phyloP scores from a whole-genome alignment of 495 filamentous ascomycete genomes.

The Tetracladium setigerum region DNA sequence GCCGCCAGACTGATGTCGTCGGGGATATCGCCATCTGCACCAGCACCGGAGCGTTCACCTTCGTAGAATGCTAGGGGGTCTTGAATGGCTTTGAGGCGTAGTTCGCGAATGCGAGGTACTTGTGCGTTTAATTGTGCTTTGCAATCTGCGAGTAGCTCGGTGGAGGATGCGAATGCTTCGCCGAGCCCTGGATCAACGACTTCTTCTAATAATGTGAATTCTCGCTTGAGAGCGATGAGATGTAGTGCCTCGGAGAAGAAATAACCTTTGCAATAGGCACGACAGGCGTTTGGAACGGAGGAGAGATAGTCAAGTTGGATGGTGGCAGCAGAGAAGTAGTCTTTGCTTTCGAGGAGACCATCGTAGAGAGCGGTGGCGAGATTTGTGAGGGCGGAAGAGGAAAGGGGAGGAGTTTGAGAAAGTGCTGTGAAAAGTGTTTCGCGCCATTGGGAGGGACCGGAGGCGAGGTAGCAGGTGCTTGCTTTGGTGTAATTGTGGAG shows the following conservation, averaged over 20 bases:
- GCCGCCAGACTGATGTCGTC: conserved; percentile 90
- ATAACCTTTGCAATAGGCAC: conserved; percentile 73
- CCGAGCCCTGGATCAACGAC: conserved; percentile 71
- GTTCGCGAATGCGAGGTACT: conserved; percentile 72
- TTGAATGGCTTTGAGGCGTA: conserved; percentile 67
- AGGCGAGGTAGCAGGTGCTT: conserved; percentile 68
- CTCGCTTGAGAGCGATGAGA: conserved; percentile 38
- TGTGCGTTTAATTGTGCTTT: conserved; percentile 75
- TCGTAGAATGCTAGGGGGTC: conserved; percentile 78
- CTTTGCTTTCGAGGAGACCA: conserved; percentile 68
- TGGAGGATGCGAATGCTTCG: conserved; percentile 68
- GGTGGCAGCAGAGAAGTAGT: conserved; percentile 69
- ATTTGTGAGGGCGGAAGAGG: conserved; percentile 44
- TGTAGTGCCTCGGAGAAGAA: conserved; percentile 79
- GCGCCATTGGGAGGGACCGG: conserved; percentile 69
- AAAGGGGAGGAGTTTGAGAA: conserved; percentile 50
- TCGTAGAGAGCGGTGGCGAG: conserved; percentile 64
- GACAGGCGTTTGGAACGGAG: conserved; percentile 58
- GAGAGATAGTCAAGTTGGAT: conserved; percentile 75
- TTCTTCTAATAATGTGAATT: conserved; percentile 40
- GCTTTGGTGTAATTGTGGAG: conserved; percentile 65
- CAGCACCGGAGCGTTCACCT: conserved; percentile 51
- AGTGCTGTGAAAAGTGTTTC: conserved; percentile 75
- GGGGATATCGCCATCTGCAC: conserved; percentile 59
- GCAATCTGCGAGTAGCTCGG: conserved; percentile 89